Conservation (phyloP, 208 protist species). For the Trypanosoma boissoni region DNA sequence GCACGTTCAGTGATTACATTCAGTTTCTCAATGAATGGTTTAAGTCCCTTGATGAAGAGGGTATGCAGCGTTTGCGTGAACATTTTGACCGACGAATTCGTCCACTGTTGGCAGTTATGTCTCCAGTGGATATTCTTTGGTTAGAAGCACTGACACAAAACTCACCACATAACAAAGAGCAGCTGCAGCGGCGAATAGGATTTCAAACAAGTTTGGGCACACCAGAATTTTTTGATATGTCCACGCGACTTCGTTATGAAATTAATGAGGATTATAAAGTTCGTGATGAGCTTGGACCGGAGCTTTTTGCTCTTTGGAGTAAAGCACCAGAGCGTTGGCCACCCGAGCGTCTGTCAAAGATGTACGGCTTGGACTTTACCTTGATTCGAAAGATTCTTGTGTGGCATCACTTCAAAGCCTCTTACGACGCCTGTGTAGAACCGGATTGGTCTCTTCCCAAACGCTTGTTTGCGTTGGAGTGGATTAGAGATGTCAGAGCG, state of each 20-base stretch:
- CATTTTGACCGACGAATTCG: conserved; percentile 92
- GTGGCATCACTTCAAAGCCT: conserved; percentile 94
- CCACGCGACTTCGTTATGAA: conserved; percentile 87
- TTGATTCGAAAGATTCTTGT: conserved; percentile 91
- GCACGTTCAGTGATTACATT: conserved; percentile 92
- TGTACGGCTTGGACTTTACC: conserved; percentile 94
- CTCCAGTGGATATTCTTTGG: conserved; percentile 89
- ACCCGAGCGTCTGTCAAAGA: conserved; percentile 90
- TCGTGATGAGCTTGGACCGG: conserved; percentile 90
- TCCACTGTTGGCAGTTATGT: conserved; percentile 90
- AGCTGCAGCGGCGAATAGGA: conserved; percentile 83
- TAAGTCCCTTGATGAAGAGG: conserved; percentile 90
- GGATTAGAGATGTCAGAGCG: conserved; percentile 89
- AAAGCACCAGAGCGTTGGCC: conserved; percentile 93
- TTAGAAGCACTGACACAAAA: conserved; percentile 91
- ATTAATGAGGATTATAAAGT: conserved; percentile 95
- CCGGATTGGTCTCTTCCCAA: conserved; percentile 93
- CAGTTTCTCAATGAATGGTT: conserved; percentile 95
- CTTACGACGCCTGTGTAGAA: conserved; percentile 92
- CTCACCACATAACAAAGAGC: conserved; percentile 81
- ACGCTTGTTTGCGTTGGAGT: conserved; percentile 91
- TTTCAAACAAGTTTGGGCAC: conserved; percentile 91
- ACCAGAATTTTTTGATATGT: conserved; percentile 94
- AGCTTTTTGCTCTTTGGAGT: conserved; percentile 92
- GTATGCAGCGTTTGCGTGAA: conserved; percentile 87